Base-by-base conservation (phyloP, 106 monocot genomes). In the Alisma plantagoaquatica region DNA sequence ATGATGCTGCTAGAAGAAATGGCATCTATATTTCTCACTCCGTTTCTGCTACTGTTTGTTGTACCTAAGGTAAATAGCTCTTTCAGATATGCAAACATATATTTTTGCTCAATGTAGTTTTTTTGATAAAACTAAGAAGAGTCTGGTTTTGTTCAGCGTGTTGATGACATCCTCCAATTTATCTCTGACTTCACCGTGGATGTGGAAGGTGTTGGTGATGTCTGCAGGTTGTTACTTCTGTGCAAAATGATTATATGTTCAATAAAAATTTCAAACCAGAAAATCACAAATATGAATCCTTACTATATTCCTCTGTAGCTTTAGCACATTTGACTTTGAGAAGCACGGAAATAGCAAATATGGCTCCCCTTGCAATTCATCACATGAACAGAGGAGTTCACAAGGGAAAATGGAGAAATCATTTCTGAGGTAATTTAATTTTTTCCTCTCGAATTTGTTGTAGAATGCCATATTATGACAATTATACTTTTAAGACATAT, bases 341-440 rank as follows among this genome's bases (percentile, higher is more conserved):
- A 71, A 54, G 16, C 98, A 90, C 70, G 98, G 90, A 50, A 98
- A 98, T 59, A 77, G 56, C 29, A 90, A 82, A 41, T 86, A 98
- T 68, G 98, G 77, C 61, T 90, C 98, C 19, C 90, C 98, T 53
- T 77, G 43, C 54, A 78, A 76, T 62, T 75, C 82, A 41, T 19
- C 75, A 31, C 78, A 60, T 64, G 57, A 70, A 11, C 63, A 44
- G 50, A 69, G 90, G 65, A 90, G 98, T 61, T 98, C 85, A 43
- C 98, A 98, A 61, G 98, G 98, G 38, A 98, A 98, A 66, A 72
- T 98, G 90, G 98, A 98, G 74, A 98, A 98, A 71, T 90, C 98
- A 54, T 98, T 98, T 63, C 75, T 98, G 68, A 90, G 98, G 98
- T 98, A 78, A 23, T 63, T 16, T 23, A 23, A 20, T 61, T 49